These are phyloP conservation scores for Baorangia bicolor DNA, from an alignment of 768 basidiomycete genomes.

Conservation along the genomic window DNA sequence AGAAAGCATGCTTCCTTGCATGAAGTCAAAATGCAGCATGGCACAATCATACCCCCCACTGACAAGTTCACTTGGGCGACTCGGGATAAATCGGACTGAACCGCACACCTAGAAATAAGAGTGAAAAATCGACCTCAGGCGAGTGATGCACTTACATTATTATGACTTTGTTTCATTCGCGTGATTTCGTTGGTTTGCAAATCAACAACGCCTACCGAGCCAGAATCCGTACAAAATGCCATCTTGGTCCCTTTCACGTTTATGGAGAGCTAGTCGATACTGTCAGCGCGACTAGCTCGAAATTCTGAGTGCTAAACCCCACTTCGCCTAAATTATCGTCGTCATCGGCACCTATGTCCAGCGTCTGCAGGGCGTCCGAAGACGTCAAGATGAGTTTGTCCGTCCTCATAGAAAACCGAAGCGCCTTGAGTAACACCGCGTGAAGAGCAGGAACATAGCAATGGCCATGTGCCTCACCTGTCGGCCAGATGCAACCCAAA, in stretches of 20 bases:
- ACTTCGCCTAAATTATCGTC: constrained; percentile 73
- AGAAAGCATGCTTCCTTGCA: constrained; percentile 55
- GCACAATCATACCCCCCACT: constrained; percentile 76
- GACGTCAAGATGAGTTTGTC: constrained; percentile 52
- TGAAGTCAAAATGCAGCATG: constrained; percentile 66
- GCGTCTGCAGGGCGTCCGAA: constrained; percentile 45
- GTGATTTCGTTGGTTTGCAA: constrained; percentile 45
- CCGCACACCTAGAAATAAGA: constrained; percentile 58
- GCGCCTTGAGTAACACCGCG: constrained; percentile 11
- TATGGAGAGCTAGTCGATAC: constrained; percentile 59
- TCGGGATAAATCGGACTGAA: constrained; percentile 67
- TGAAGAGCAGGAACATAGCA: not conserved
- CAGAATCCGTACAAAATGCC: constrained; percentile 72
- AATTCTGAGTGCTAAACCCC: constrained; percentile 3
- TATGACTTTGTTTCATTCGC: constrained; percentile 62
- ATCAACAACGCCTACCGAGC: constrained; percentile 65
- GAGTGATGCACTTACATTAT: constrained; percentile 48
- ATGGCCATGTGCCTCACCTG: constrained; percentile 38
- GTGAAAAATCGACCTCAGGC: not conserved
- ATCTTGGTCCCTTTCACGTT: constrained; percentile 51
- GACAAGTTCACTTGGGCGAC: constrained; percentile 66
- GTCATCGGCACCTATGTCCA: constrained; percentile 51
- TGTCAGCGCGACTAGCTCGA: constrained; percentile 26
- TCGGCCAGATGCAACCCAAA: constrained; percentile 68
- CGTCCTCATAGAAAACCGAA: constrained; percentile 46